These are phyloP conservation scores for Phytophthora quininea DNA, from an alignment of 352 stramenopile species.

Conservation along the genomic window DNA sequence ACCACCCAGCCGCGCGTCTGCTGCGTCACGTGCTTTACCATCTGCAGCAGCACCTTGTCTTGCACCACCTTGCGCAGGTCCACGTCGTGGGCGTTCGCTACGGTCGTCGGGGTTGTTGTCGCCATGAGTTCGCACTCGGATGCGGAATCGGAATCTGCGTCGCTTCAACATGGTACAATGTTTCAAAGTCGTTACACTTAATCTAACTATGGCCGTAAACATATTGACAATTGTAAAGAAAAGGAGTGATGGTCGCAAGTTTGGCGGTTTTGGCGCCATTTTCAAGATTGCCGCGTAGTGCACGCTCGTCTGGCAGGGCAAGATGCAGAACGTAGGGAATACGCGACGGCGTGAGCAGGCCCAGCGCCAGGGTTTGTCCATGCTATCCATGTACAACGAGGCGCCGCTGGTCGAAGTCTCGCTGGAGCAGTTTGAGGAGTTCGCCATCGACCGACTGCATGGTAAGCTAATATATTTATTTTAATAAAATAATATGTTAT, in stretches of 20 bases:
- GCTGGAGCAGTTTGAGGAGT: slow-evolving; percentile 98
- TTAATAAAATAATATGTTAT: not conserved
- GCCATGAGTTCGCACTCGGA: not conserved
- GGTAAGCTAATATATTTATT: slow-evolving; percentile 27
- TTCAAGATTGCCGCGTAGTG: slow-evolving; percentile 30
- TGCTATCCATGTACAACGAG: slow-evolving; percentile 94
- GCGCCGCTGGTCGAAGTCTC: slow-evolving; percentile 94
- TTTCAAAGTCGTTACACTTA: not conserved
- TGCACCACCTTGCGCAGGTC: slow-evolving; percentile 83
- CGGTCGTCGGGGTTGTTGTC: slow-evolving; percentile 3
- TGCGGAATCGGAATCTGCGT: slow-evolving; percentile 5
- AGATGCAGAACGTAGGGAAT: slow-evolving; percentile 89
- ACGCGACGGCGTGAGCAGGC: slow-evolving; percentile 57
- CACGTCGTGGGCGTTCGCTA: slow-evolving; percentile 59
- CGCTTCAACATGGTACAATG: not conserved
- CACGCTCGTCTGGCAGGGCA: not conserved
- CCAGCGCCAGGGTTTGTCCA: slow-evolving; percentile 53
- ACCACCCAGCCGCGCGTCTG: slow-evolving; percentile 87
- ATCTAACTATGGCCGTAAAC: not conserved
- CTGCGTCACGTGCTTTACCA: slow-evolving; percentile 84
- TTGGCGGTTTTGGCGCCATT: slow-evolving; percentile 29
- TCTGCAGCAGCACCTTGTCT: slow-evolving; percentile 81
- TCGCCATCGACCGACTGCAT: slow-evolving; percentile 96
- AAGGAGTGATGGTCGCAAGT: slow-evolving; percentile 2
- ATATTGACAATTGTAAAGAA: slow-evolving; percentile 1